A percentile compares a stretch with the other conserved stretches of the same genome.
These are phyloP conservation scores for Eutypa lata DNA, from an alignment of 2,329 filamentous ascomycete species.

Conservation along the genomic window DNA sequence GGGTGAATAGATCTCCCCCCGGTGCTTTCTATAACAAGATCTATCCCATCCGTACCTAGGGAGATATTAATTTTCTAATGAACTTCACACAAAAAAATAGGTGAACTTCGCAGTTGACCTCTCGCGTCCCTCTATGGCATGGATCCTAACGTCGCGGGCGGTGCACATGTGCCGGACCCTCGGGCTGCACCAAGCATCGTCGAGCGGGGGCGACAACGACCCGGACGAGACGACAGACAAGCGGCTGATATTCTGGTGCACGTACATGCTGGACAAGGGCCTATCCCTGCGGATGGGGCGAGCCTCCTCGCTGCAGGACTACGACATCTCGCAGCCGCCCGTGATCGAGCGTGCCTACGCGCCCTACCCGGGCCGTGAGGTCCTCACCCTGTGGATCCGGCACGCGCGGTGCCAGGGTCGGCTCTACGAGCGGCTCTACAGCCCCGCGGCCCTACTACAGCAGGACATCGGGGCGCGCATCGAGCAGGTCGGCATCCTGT, in stretches of 20 bases:
- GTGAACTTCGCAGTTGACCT: constrained; percentile 26
- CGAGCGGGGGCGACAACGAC: constrained; percentile 20
- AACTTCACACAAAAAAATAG: constrained; percentile 8
- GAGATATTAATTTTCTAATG: too few species aligned
- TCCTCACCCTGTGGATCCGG: constrained; percentile 46
- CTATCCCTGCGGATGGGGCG: constrained; percentile 53
- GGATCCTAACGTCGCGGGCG: constrained; percentile 26
- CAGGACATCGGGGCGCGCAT: constrained; percentile 31
- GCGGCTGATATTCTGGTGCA: constrained; percentile 52
- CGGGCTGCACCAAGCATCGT: constrained; percentile 27
- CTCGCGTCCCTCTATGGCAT: constrained; percentile 27
- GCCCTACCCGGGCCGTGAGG: constrained; percentile 28
- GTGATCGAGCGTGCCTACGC: constrained; percentile 30
- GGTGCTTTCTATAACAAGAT: constrained; percentile 3
- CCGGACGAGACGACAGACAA: constrained; percentile 28
- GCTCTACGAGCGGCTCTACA: constrained; percentile 55
- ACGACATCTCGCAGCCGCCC: constrained; percentile 47
- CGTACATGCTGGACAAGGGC: constrained; percentile 55
- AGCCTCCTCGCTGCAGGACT: constrained; percentile 52
- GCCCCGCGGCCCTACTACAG: constrained; percentile 32
- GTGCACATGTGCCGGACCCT: constrained; percentile 32
- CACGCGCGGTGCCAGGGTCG: constrained; percentile 53
- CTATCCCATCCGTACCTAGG: too few species aligned
- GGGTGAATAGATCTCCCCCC: too few species aligned
- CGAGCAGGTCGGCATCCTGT: constrained; percentile 29